Evolutionary conservation across 2,329 filamentous ascomycete genomes (phyloP).

Genomic region (Neonectria faginata): DNA sequence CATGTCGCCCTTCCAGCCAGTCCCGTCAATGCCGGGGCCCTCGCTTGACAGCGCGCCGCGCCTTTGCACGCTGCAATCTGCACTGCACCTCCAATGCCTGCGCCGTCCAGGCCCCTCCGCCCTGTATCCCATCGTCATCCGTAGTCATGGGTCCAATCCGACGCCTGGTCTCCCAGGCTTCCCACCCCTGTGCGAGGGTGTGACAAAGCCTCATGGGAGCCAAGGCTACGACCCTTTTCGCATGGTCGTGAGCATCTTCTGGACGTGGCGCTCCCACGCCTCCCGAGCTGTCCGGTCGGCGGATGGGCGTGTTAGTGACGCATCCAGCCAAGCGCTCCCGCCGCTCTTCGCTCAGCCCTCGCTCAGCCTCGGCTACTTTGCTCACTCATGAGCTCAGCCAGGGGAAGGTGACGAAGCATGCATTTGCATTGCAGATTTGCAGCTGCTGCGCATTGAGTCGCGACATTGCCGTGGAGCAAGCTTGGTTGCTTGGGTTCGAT

Average conservation of each 20-base stretch:
- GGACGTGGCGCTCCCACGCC: conserved; percentile 30
- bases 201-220: conserved; percentile 3
- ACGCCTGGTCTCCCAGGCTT: conserved; percentile 10
- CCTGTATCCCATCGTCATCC: conserved; percentile 19
- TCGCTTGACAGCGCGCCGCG: conserved; percentile 12
- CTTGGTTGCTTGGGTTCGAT: not conserved
- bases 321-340: not conserved
- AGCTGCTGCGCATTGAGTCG: not conserved
- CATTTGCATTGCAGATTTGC: not conserved
- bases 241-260: not conserved
- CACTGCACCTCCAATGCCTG: conserved; percentile 12
- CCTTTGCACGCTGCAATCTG: conserved; percentile 14
- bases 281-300: conserved; percentile 43
- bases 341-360: not conserved
- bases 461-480: not conserved
- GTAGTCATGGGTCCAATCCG: conserved; percentile 23
- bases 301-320: not conserved
- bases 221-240: conserved; percentile 24
- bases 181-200: conserved; percentile 8
- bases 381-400: not conserved
- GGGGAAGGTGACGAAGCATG: not conserved
- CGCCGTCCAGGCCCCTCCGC: conserved; percentile 10
- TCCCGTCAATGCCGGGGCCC: not conserved
- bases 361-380: conserved; percentile 1
- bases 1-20: conserved; percentile 4